These are phyloP conservation scores for Coniella vitis DNA, from an alignment of 2,329 filamentous ascomycete species.

Conservation along the genomic window DNA sequence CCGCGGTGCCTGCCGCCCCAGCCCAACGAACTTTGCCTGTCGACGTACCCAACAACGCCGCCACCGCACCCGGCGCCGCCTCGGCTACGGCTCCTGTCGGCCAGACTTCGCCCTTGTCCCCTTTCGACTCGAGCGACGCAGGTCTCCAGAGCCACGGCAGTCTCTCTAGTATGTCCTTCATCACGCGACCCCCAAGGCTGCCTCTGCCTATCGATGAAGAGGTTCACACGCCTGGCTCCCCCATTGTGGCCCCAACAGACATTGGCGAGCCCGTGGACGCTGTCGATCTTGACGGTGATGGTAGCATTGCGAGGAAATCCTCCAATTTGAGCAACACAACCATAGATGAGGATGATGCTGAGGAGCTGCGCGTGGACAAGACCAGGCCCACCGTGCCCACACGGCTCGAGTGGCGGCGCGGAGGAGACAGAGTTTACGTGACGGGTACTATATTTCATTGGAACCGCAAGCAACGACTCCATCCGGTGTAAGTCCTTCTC, in stretches of 20 bases:
- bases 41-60: conserved; percentile 25
- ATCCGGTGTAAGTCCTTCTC: conserved; percentile 65
- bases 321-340: conserved; percentile 56
- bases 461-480: conserved; percentile 87
- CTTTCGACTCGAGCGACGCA: conserved; percentile 32
- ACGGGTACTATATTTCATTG: conserved; percentile 97
- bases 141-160: conserved; percentile 47
- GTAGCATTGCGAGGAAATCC: conserved; percentile 41
- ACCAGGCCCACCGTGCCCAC: conserved; percentile 76
- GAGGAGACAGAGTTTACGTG: conserved; percentile 87
- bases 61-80: conserved; percentile 6
- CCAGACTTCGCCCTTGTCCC: conserved; percentile 25
- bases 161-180: conserved; percentile 56
- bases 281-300: conserved; percentile 44
- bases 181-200: conserved; percentile 73
- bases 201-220: conserved; percentile 93
- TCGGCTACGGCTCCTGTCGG: conserved; percentile 15
- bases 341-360: conserved; percentile 70
- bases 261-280: conserved; percentile 43
- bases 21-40: conserved; percentile 27
- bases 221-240: conserved; percentile 80
- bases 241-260: conserved; percentile 71
- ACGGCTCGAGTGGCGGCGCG: conserved; percentile 74
- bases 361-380: conserved; percentile 70
- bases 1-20: not conserved